These are phyloP conservation scores for Elsinoe ampelina DNA, from an alignment of 2,329 filamentous ascomycete species.

Conservation along the genomic window DNA sequence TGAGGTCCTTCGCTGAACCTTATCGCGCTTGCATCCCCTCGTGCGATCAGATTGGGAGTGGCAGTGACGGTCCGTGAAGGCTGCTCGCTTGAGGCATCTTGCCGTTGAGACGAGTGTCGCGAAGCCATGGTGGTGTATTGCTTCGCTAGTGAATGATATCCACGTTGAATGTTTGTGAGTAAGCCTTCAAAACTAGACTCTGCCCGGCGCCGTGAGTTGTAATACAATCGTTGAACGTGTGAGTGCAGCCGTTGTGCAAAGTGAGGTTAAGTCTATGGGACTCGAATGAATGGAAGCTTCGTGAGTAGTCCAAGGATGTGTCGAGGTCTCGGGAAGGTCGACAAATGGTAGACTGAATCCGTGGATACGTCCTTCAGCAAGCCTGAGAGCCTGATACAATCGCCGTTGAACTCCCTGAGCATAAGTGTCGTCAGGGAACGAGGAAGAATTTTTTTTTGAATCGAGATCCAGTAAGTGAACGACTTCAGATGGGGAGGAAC, in stretches of 20 bases:
- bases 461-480: neutral
- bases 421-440: neutral
- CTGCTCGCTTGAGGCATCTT: neutral
- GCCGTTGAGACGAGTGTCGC: neutral
- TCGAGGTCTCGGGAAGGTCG: neutral
- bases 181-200: too few relatives aligned
- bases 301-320: neutral
- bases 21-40: neutral
- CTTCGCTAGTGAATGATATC: too few relatives aligned
- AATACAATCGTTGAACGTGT: too few relatives aligned
- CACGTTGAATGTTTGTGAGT: too few relatives aligned
- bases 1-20: neutral
- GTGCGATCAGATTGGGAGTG: constrained; percentile 8
- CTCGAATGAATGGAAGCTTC: neutral
- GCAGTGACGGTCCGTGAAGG: neutral
- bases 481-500: neutral
- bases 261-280: too few relatives aligned
- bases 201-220: too few relatives aligned
- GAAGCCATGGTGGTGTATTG: neutral
- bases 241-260: too few relatives aligned
- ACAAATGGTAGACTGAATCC: neutral
- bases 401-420: neutral
- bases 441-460: neutral
- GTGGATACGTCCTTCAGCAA: neutral
- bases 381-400: neutral